Base-by-base conservation (phyloP, 164 flowering plant genomes). In the Sextonia rubra region DNA sequence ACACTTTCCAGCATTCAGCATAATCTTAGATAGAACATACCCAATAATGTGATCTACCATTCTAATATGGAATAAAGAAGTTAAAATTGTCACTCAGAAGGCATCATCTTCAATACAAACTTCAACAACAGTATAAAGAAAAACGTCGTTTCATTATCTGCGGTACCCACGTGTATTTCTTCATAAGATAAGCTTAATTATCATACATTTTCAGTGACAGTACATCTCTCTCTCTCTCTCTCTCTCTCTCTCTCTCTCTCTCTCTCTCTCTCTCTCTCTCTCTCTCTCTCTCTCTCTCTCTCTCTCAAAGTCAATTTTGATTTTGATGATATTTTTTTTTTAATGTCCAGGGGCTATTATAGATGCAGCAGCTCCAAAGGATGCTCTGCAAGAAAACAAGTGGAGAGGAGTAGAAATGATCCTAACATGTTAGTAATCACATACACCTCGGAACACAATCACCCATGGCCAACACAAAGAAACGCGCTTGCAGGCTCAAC, bases 341-440 rank as follows among this genome's bases (percentile, higher is more conserved):
- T 37, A 32, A 15, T 48, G 37, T 76, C 12, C 80, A 92, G 98
- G 85, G 94, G 98, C 5, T 93, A 93, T 81, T 93, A 93, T 67
- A 88, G 96, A 80, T 92, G 97, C 82, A 92, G 97, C 75, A 90
- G 96, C 77, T 92, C 97, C 18, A 93, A 93, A 78, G 98, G 98
- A 26, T 93, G 98, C 72, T 86, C 92, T 5, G 98, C 98, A 23
- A 86, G 98, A 73, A 92, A 92, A 79, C 98, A 92, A 79, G 98
- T 92, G 1, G 98, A 92, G 79, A 64, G 97, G 27, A 91, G 98
- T 85, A 79, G 97, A 69, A 86, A 88, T 2, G 98, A 93, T 81
- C 94, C 98, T 0, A 93, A 87, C 83, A 91, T 93, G 98, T 68
- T 93, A 64, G 97, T 91, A 5, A 93, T 93, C 60, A 91, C 98